Evolutionary conservation across 2,329 filamentous ascomycete species (phyloP).

Genomic region (Simplicillium aogashimaense): DNA sequence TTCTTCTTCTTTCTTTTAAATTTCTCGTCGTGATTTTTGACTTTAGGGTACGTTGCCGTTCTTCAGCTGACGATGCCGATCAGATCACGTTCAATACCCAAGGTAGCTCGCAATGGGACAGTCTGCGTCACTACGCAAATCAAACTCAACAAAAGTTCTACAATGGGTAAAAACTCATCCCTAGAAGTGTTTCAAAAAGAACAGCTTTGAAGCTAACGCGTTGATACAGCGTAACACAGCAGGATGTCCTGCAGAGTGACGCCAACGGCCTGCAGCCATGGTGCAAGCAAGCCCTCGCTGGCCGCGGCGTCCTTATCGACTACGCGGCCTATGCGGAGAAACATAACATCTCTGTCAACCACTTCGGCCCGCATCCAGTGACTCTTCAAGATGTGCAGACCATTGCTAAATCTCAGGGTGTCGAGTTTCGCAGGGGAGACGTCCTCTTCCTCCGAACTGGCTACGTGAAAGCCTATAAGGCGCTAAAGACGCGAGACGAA

Average conservation of each 20-base stretch:
- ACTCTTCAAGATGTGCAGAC: slow-evolving; percentile 15
- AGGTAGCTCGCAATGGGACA: slow-evolving; percentile 17
- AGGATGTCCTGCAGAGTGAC: not conserved
- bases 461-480: not conserved
- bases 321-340: slow-evolving; percentile 32
- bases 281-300: slow-evolving; percentile 16
- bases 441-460: slow-evolving; percentile 37
- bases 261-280: slow-evolving; percentile 7
- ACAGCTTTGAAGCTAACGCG: not conserved
- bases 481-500: not conserved
- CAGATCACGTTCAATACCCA: slow-evolving; percentile 11
- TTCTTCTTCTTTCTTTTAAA: too few species aligned
- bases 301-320: slow-evolving; percentile 41
- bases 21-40: too few species aligned
- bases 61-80: too few species aligned
- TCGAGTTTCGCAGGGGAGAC: slow-evolving; percentile 38
- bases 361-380: slow-evolving; percentile 29
- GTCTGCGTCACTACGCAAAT: slow-evolving; percentile 23
- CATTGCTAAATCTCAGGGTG: slow-evolving; percentile 26
- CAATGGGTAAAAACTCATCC: slow-evolving; percentile 7
- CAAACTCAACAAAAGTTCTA: slow-evolving; percentile 14
- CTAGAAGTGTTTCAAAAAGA: not conserved
- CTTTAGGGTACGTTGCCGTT: too few species aligned
- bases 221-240: not conserved
- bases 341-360: slow-evolving; percentile 24